phyloP scores from a whole-genome alignment of 2,329 filamentous ascomycete genomes.

The Claviceps digitariae region DNA sequence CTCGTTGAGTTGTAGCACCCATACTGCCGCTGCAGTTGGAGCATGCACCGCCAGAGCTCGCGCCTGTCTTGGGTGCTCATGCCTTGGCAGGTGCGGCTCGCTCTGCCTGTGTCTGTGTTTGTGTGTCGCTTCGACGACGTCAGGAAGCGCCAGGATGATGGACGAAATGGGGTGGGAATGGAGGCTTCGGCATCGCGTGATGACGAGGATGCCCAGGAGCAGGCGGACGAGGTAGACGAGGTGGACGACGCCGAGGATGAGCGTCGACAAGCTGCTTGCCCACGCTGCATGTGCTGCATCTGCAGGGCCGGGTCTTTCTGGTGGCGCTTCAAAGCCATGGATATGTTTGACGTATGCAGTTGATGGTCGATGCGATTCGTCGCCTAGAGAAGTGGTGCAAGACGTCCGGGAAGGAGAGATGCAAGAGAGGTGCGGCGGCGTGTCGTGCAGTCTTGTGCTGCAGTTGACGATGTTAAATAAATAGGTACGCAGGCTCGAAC shows the following conservation, averaged over 20 bases:
- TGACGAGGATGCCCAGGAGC: neutral
- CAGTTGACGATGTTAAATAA: no score
- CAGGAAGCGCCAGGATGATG: conserved; percentile 9
- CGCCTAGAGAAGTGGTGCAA: neutral
- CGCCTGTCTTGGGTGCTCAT: conserved; percentile 25
- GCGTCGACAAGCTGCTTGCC: neutral
- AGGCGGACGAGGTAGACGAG: conserved; percentile 2
- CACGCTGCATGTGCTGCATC: neutral
- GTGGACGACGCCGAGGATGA: neutral
- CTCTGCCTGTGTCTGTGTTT: conserved; percentile 6
- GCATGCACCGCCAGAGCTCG: conserved; percentile 34
- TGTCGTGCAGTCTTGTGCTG: no score
- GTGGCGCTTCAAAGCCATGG: neutral
- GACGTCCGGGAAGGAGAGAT: neutral
- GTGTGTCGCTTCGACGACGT: conserved; percentile 1
- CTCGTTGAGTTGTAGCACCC: conserved; percentile 36
- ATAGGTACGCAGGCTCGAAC: no score
- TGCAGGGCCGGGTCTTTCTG: neutral
- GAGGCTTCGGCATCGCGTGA: neutral
- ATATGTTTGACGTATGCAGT: neutral
- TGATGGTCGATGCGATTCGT: neutral
- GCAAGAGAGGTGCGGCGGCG: no score
- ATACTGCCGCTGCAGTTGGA: conserved; percentile 31
- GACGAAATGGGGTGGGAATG: conserved; percentile 11
- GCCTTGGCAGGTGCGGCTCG: conserved; percentile 18